Conservation (phyloP, 2,329 filamentous ascomycete genomes). For the Lecanicillium sp. region DNA sequence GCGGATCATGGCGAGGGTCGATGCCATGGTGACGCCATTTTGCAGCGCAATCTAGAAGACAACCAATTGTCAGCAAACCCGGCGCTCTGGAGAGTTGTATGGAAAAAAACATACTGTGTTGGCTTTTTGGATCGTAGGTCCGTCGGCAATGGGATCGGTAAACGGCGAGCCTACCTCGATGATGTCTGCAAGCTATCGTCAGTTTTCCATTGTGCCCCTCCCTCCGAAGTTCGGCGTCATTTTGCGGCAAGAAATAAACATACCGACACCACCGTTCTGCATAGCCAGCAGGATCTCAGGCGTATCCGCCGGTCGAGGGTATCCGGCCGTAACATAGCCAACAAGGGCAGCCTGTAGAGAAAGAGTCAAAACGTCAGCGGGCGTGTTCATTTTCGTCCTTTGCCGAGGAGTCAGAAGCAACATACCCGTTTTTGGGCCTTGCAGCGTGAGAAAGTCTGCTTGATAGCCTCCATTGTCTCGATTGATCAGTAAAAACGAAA, state of each 20-base stretch:
- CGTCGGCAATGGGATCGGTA: slow-evolving; percentile 96
- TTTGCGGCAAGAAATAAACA: too few relatives aligned
- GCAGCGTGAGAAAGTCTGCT: slow-evolving; percentile 52
- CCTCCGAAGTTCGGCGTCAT: too few relatives aligned
- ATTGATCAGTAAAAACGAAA: slow-evolving; percentile 3
- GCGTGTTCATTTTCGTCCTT: slow-evolving; percentile 9
- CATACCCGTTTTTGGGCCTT: slow-evolving; percentile 51
- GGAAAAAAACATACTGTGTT: slow-evolving; percentile 58
- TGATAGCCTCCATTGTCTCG: slow-evolving; percentile 43
- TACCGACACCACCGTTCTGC: slow-evolving; percentile 90
- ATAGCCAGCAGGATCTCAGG: slow-evolving; percentile 79
- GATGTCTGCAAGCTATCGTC: slow-evolving; percentile 48
- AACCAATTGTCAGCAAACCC: slow-evolving; percentile 6
- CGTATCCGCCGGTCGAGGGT: slow-evolving; percentile 73
- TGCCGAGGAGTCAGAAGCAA: slow-evolving; percentile 12
- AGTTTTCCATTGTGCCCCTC: too few relatives aligned
- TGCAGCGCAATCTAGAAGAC: slow-evolving; percentile 56
- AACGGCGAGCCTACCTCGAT: slow-evolving; percentile 96
- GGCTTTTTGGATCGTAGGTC: slow-evolving; percentile 90
- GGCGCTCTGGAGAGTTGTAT: too few relatives aligned
- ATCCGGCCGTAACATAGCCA: slow-evolving; percentile 94
- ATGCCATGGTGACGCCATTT: slow-evolving; percentile 79
- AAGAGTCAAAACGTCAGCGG: slow-evolving; percentile 13
- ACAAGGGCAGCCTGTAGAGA: slow-evolving; percentile 67
- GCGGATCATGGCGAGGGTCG: slow-evolving; percentile 75